These are phyloP conservation scores for Phytophthora pini DNA, from an alignment of 352 stramenopile genomes.

Conservation along the genomic window DNA sequence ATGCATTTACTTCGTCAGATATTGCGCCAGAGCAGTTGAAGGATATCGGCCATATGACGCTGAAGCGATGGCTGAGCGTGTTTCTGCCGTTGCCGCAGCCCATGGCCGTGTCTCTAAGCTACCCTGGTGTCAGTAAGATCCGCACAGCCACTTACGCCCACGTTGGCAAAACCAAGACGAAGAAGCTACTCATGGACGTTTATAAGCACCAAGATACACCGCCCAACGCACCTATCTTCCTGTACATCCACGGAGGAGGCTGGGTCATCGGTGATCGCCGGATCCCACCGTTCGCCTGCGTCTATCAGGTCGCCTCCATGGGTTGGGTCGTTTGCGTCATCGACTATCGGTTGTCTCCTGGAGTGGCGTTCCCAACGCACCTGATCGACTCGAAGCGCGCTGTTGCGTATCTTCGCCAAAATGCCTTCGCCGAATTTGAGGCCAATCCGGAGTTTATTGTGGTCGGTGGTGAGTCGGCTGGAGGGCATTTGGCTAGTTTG, in stretches of 20 bases:
- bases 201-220: constrained; percentile 51
- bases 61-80: constrained; percentile 57
- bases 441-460: constrained; percentile 64
- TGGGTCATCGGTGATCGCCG: constrained; percentile 68
- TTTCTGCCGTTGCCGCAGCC: constrained; percentile 62
- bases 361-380: constrained; percentile 61
- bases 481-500: constrained; percentile 59
- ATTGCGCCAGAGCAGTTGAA: constrained; percentile 39
- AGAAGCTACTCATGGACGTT: constrained; percentile 67
- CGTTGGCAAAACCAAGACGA: constrained; percentile 61
- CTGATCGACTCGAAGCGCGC: constrained; percentile 73
- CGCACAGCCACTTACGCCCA: constrained; percentile 57
- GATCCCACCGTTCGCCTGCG: constrained; percentile 50
- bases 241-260: constrained; percentile 74
- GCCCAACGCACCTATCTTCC: constrained; percentile 63
- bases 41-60: constrained; percentile 49
- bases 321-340: constrained; percentile 76
- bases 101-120: constrained; percentile 52
- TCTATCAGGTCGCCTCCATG: constrained; percentile 62
- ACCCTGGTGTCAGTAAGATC: constrained; percentile 50
- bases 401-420: constrained; percentile 55
- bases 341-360: constrained; percentile 74
- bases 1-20: constrained; percentile 40
- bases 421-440: constrained; percentile 42
- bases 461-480: constrained; percentile 67